Evolutionary conservation across 2,329 filamentous ascomycete genomes (phyloP).

Genomic region (Epichloe gansuensis): DNA sequence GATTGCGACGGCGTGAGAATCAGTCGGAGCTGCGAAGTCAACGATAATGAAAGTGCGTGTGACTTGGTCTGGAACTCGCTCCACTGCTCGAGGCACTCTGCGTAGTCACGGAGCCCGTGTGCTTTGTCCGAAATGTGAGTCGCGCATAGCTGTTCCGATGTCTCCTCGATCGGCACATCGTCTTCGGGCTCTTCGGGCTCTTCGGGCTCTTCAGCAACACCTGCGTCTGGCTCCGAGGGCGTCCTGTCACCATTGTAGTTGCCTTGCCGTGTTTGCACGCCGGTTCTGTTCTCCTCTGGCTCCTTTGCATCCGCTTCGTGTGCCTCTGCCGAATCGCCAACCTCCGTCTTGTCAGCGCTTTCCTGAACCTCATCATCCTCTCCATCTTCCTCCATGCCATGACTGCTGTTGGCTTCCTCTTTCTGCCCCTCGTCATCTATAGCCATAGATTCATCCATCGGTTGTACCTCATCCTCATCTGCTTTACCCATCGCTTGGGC

Average conservation of each 20-base stretch:
- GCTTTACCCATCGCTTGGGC: conserved; percentile 85
- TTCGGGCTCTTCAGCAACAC: conserved; percentile 36
- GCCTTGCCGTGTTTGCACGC: conserved; percentile 47
- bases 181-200: conserved; percentile 39
- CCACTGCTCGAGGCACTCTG: conserved; percentile 64
- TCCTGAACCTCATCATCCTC: conserved; percentile 34
- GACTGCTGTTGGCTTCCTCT: conserved; percentile 33
- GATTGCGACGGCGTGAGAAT: conserved; percentile 91
- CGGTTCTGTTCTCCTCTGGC: conserved; percentile 42
- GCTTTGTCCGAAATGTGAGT: conserved; percentile 51
- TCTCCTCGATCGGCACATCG: conserved; percentile 37
- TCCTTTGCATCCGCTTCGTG: conserved; percentile 30
- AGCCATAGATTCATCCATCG: conserved; percentile 80
- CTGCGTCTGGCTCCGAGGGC: conserved; percentile 22
- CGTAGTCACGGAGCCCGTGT: conserved; percentile 33
- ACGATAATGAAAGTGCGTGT: conserved; percentile 70
- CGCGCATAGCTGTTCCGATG: conserved; percentile 53
- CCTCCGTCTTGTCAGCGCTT: conserved; percentile 32
- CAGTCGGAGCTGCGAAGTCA: conserved; percentile 89
- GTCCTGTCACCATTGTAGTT: conserved; percentile 42
- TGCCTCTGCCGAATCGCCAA: conserved; percentile 20
- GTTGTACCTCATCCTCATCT: conserved; percentile 73
- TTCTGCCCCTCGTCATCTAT: conserved; percentile 65
- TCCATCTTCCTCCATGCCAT: conserved; percentile 40
- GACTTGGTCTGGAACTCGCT: conserved; percentile 72